These are phyloP conservation scores for Yarrowia bubula DNA, from an alignment of 805 yeast genomes.

Conservation along the genomic window DNA sequence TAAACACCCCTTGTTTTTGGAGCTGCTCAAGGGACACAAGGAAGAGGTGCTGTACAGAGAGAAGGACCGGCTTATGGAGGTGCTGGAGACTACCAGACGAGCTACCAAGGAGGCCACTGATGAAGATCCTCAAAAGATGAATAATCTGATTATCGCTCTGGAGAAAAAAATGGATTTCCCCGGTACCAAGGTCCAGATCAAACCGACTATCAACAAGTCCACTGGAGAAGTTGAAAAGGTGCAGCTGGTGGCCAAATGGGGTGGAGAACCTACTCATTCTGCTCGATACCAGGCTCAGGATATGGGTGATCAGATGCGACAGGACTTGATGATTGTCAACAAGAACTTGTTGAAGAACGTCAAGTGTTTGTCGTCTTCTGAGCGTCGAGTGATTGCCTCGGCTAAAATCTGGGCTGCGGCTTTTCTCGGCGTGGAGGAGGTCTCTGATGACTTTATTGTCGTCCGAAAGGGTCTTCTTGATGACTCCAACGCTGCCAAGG, in stretches of 20 bases:
- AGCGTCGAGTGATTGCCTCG: slow-evolving; percentile 88
- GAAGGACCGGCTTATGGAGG: slow-evolving; percentile 79
- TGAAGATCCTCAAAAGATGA: slow-evolving; percentile 77
- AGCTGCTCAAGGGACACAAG: slow-evolving; percentile 86
- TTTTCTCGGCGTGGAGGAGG: slow-evolving; percentile 63
- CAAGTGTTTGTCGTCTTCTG: slow-evolving; percentile 85
- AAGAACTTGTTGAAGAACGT: slow-evolving; percentile 81
- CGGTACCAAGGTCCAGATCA: slow-evolving; percentile 93
- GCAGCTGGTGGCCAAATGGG: slow-evolving; percentile 96
- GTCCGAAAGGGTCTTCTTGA: slow-evolving; percentile 89
- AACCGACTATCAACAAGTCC: slow-evolving; percentile 73
- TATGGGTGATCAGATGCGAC: slow-evolving; percentile 93
- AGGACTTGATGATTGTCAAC: slow-evolving; percentile 82
- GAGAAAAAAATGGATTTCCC: slow-evolving; percentile 88
- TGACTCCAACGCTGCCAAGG: slow-evolving; percentile 97
- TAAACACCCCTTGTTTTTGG: slow-evolving; percentile 79
- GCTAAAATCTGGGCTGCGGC: slow-evolving; percentile 86
- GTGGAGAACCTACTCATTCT: slow-evolving; percentile 99
- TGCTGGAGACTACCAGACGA: slow-evolving; percentile 74
- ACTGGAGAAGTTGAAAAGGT: slow-evolving; percentile 77
- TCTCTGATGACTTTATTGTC: slow-evolving; percentile 74
- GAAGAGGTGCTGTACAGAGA: slow-evolving; percentile 95
- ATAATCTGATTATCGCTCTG: slow-evolving; percentile 74
- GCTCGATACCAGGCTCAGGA: slow-evolving; percentile 93
- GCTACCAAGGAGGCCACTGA: slow-evolving; percentile 66